Base-by-base conservation (phyloP, 1,139 yeast genomes). In the Schizosaccharomyces versatilis region DNA sequence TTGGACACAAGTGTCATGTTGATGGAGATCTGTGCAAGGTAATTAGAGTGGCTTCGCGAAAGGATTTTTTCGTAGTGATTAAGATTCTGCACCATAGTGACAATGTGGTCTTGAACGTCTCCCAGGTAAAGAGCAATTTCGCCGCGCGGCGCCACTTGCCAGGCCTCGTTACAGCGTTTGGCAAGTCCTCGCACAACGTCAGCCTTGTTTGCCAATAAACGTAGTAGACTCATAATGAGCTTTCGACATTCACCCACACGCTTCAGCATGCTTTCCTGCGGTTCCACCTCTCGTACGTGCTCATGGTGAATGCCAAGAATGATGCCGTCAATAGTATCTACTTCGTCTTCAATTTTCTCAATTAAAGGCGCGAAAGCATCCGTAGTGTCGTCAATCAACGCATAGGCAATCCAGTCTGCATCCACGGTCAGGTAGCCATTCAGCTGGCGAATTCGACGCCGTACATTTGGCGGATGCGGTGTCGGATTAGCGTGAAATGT, bases 151-250 rank as follows among this genome's bases (percentile, higher is more conserved):
- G 70, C 70, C 47, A 65, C 67, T 41, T 66, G 67, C 66, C 69
- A 59, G 60, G 70, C 62, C 73, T 90, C 97, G 62, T 83, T 93
- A 68, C 96, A 88, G 64, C 98, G 75, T 66, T 90, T 90, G 44
- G 96, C 94, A 73, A 90, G 86, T 94, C 88, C 90, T 64, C 84
- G 84, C 63, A 90, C 85, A 57, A 90, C 98, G 67, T 93, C 98
- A 0, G 98, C 97, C 67, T 90, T 90, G 59, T 95, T 95, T 36
- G 94, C 80, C 55, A 90, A 73, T 59, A 90, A 72, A 63, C 98
- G 75, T 84, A 90, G 80, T 65, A 88, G 71, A 0, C 94, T 82
- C 95, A 88, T 88, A 47, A 86, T 94, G 64, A 81, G 84, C 59
- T 90, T 74, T 66, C 97, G 77, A 12, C 94, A 78, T 63, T 84